Conservation (phyloP, 352 stramenopile genomes). For the Globisporangium radiosum region DNA sequence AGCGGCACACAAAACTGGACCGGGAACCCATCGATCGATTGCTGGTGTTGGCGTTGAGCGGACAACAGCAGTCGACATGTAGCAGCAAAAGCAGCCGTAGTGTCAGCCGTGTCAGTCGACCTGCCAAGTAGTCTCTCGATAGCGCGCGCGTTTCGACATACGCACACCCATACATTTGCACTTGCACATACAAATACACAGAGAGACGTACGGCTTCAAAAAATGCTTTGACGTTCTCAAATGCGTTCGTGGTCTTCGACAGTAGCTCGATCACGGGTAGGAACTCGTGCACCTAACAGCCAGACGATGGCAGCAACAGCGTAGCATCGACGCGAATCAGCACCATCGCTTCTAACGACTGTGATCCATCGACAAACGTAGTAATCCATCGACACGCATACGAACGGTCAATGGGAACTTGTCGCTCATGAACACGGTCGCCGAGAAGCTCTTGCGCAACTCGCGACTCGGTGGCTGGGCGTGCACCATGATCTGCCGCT, state of each 20-base stretch:
- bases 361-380: no score
- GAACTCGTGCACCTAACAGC: slow-evolving; percentile 41
- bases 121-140: no score
- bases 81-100: not conserved
- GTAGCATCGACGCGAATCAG: not conserved
- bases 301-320: not conserved
- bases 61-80: not conserved
- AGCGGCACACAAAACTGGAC: slow-evolving; percentile 68
- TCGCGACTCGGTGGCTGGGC: slow-evolving; percentile 34
- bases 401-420: slow-evolving; percentile 50
- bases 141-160: not conserved
- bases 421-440: slow-evolving; percentile 52
- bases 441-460: slow-evolving; percentile 49
- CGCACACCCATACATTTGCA: not conserved
- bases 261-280: slow-evolving; percentile 61
- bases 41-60: slow-evolving; percentile 11
- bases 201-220: slow-evolving; percentile 38
- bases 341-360: no score
- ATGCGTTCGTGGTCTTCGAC: slow-evolving; percentile 55
- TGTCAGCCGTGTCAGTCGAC: not conserved
- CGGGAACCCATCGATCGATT: slow-evolving; percentile 45
- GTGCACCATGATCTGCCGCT: slow-evolving; percentile 46
- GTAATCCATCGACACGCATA: not conserved
- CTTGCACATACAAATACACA: not conserved
- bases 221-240: slow-evolving; percentile 56